Conservation (phyloP, 2,329 filamentous ascomycete genomes). For the Venturia nashicola region DNA sequence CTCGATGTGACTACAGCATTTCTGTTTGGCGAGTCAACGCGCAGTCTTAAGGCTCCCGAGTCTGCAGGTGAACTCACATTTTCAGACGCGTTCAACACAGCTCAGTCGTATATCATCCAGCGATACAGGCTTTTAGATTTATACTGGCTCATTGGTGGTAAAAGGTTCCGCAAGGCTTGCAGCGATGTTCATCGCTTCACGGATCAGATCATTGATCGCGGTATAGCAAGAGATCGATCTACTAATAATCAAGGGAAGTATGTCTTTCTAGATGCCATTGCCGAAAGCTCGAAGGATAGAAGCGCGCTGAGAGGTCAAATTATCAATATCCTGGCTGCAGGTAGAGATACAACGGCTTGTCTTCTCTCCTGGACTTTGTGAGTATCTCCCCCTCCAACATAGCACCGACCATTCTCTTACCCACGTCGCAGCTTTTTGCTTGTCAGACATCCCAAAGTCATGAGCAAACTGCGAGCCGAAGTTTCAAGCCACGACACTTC, state of each 20-base stretch:
- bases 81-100: slow-evolving; percentile 66
- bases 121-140: slow-evolving; percentile 48
- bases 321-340: slow-evolving; percentile 69
- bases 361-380: slow-evolving; percentile 75
- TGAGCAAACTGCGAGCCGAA: slow-evolving; percentile 58
- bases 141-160: slow-evolving; percentile 47
- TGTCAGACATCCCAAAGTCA: slow-evolving; percentile 54
- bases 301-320: slow-evolving; percentile 73
- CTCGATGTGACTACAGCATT: slow-evolving; percentile 82
- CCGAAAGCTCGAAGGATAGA: slow-evolving; percentile 57
- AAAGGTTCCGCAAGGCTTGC: slow-evolving; percentile 51
- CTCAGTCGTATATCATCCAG: slow-evolving; percentile 53
- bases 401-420: background rate
- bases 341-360: slow-evolving; percentile 74
- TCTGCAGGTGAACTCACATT: slow-evolving; percentile 44
- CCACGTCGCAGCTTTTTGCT: slow-evolving; percentile 34
- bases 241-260: slow-evolving; percentile 59
- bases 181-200: slow-evolving; percentile 64
- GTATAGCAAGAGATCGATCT: slow-evolving; percentile 58
- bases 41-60: slow-evolving; percentile 41
- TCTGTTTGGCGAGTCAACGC: slow-evolving; percentile 64
- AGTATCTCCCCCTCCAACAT: background rate
- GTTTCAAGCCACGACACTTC: slow-evolving; percentile 38
- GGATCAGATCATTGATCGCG: slow-evolving; percentile 62
- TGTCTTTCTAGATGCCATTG: slow-evolving; percentile 79